A percentile compares a stretch with the other conserved stretches of the same genome.
Conservation (phyloP, 306 rosid species). For the Argentina anserina region DNA sequence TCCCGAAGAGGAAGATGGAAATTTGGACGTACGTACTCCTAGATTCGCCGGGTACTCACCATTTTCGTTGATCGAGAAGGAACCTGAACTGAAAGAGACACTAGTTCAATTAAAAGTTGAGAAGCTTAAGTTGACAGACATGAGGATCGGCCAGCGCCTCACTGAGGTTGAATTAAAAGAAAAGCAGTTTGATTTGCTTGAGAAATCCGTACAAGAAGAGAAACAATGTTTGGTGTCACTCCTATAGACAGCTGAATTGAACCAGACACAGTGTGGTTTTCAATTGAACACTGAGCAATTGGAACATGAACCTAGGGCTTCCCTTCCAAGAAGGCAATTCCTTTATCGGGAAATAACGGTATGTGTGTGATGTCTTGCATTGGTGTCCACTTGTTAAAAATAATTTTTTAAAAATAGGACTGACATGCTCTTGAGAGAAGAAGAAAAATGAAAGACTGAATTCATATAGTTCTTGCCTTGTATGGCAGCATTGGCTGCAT, state of each 20-base stretch:
- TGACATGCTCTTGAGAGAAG: background rate
- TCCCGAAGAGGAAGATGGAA: too few relatives aligned
- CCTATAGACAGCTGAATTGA: background rate
- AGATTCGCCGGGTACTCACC: too few relatives aligned
- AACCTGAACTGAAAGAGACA: too few relatives aligned
- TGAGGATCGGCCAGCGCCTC: too few relatives aligned
- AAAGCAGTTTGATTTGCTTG: background rate
- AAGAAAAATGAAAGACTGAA: background rate
- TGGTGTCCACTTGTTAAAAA: background rate
- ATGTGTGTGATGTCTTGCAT: background rate
- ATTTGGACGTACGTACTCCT: too few relatives aligned
- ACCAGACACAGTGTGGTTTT: conserved; percentile 19
- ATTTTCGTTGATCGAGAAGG: too few relatives aligned
- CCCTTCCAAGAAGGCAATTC: background rate
- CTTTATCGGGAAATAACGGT: background rate
- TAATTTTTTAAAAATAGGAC: background rate
- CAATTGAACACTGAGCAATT: conserved; percentile 20
- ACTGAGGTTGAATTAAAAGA: background rate
- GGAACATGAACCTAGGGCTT: background rate
- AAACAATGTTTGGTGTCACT: background rate
- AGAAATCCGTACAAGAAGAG: background rate
- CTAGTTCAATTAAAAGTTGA: too few relatives aligned
- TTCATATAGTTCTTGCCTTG: too few relatives aligned
- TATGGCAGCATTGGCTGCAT: background rate
- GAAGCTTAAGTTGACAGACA: too few relatives aligned